These are phyloP conservation scores for Malbranchea zuffiana DNA, from an alignment of 2,329 filamentous ascomycete species.

Conservation along the genomic window DNA sequence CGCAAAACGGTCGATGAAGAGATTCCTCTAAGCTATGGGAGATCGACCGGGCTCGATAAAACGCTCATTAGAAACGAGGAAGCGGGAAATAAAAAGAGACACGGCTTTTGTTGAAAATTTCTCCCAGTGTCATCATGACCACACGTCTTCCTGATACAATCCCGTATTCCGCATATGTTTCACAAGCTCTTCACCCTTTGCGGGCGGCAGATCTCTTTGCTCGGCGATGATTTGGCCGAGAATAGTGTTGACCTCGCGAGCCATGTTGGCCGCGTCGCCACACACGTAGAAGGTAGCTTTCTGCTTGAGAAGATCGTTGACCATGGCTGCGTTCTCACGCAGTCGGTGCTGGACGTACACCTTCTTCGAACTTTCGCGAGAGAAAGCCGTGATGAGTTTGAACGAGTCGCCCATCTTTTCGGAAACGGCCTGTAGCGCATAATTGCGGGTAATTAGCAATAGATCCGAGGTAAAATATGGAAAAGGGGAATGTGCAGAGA, in stretches of 20 bases:
- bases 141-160: constrained; percentile 82
- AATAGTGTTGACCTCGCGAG: constrained; percentile 80
- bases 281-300: constrained; percentile 96
- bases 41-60: neutral
- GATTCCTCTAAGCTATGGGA: neutral
- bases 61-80: neutral
- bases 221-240: constrained; percentile 77
- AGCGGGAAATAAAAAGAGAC: neutral
- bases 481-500: constrained; percentile 6
- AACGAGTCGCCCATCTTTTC: constrained; percentile 77
- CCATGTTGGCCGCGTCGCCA: constrained; percentile 95
- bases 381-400: constrained; percentile 86
- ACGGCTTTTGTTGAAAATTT: neutral
- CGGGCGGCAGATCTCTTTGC: constrained; percentile 67
- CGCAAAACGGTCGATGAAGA: neutral
- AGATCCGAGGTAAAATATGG: neutral
- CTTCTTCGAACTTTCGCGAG: constrained; percentile 75
- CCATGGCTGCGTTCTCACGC: constrained; percentile 67
- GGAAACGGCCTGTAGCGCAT: constrained; percentile 59
- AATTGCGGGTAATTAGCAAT: constrained; percentile 8
- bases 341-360: constrained; percentile 94
- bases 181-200: constrained; percentile 90
- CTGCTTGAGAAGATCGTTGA: constrained; percentile 75
- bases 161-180: constrained; percentile 93
- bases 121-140: constrained; percentile 40